phyloP scores from a whole-genome alignment of 306 rosid genomes.

The Vicia sativa region DNA sequence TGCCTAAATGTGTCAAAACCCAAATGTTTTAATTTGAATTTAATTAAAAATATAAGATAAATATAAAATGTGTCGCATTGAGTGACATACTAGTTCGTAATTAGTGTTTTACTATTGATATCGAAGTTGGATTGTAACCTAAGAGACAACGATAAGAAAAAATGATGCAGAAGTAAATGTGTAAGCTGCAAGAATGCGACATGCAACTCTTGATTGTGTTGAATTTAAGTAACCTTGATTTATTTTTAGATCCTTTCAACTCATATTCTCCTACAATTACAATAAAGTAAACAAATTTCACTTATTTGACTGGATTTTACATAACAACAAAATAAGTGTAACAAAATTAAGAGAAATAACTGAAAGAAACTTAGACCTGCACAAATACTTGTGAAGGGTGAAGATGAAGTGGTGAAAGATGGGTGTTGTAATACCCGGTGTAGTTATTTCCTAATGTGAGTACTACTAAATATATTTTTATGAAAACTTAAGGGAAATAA shows the following conservation, averaged over 20 bases:
- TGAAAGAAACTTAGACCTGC: conserved; percentile 45
- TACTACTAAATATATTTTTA: no score
- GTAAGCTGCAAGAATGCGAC: conserved; percentile 83
- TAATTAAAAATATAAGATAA: no score
- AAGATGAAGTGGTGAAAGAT: conserved; percentile 25
- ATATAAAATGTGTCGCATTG: no score
- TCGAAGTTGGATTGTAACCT: conserved; percentile 47
- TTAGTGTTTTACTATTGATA: not conserved
- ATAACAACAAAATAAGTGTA: no score
- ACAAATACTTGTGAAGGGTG: conserved; percentile 47
- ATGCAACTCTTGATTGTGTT: conserved; percentile 60
- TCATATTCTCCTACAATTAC: conserved; percentile 43
- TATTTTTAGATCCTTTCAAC: conserved; percentile 44
- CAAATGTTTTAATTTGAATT: no score
- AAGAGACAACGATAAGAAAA: conserved; percentile 77
- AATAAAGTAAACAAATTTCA: conserved; percentile 4
- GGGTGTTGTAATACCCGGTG: no score
- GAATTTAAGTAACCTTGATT: conserved; percentile 40
- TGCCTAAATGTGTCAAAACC: no score
- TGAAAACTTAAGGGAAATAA: no score
- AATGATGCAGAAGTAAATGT: conserved; percentile 63
- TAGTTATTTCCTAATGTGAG: no score
- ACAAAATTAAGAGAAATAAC: not conserved
- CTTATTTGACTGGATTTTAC: no score
- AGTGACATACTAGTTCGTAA: no score